Evolutionary conservation across 441 rosid genomes (phyloP), one percentile per base, ranked within the genome.

Genomic region (Rhodomyrtus psidioides): DNA sequence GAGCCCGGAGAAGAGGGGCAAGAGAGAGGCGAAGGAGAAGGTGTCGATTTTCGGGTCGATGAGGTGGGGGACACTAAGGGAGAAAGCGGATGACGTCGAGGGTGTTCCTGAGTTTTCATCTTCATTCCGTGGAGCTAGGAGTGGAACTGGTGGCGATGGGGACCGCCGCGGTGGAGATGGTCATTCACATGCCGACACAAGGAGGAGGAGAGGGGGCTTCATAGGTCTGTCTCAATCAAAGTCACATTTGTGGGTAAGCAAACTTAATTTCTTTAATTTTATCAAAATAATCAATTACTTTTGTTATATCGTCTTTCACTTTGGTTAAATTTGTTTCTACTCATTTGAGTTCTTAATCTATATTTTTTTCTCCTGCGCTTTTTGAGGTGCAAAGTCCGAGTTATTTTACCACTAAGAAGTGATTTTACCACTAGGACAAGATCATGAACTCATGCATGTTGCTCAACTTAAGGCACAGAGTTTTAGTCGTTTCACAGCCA

Each of bases 201-300:
- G 90, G 85, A 42, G 86, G 6, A 89, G 88, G 75, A 91, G 92
- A 87, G 90, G 90, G 87, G 92, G 88, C 84, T 84, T 92, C 85
- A 79, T 86, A 51, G 87, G 84, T 55, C 86, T 90, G 4, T 87
- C 95, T 83, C 87, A 89, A 55, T 49, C 94, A n/a, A 90, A 89
- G 84, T 93, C 97, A 81, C 91, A 91, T 55, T 87, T 94, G 13
- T 90, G 88, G 94, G 98, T 94, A 86, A 90, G 96, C 70, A 55
- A n/a, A 14, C 27, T n/a, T 53, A 10, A 7, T 27, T 51, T 17
- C 4, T 44, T 84, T 34, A 51, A 3, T 28, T 28, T 27, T 58
- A 70, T 53, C 26, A 8, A n/a, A 53, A 6, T 3, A 0, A 55
- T 28, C n/a, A 17, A 53, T 84, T 30, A 19, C 12, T 17, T 15